Base-by-base conservation (phyloP, 352 stramenopile genomes). In the Thalassiosira mediterranea region DNA sequence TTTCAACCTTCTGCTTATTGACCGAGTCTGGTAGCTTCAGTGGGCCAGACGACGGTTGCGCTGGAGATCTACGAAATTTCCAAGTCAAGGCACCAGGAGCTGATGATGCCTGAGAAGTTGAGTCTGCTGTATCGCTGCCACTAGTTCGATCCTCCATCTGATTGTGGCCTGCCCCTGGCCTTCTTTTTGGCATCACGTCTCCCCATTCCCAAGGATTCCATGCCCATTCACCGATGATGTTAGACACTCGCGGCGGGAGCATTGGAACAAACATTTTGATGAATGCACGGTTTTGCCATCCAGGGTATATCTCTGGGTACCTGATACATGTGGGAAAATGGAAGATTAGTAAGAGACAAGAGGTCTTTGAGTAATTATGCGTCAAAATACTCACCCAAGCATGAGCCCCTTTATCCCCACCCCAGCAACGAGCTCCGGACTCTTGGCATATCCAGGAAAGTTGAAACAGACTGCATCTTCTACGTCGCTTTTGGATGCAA, bases 231-330 rank as follows among this genome's bases (percentile, higher is more conserved):
- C 79, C 83, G 34, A 87, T 79, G 0, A 87, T 75, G 40, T 63
- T 81, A 25, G 84, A 72, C 15, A 89, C 3, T 53, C 86, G 58
- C 25, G 80, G 66, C 40, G 86, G 86, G 40, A 90, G 56, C 37
- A 87, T 72, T 13, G 86, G 83, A 32, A 77, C 15, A 0, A 84
- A 4, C 21, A 89, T 47, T 60, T 87, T 87, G 1, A 78, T 48
- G 71, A 92, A 89, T 11, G 73, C 31, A 28, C 70, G 69, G 64
- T 92, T 92, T 47, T 87, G 69, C 80, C 71, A 89, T 7, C 86
- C 86, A 34, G 81, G 81, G 51, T 84, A 76, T 11, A 77, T 64
- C 54, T 90, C 80, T 5, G 76, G 76, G 49, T 92, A 83, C 13
- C 86, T n/a, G n/a, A n/a, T n/a, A n/a, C n/a, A n/a, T n/a, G n/a